A percentile compares a stretch with the other conserved stretches of the same genome.
phyloP scores from a whole-genome alignment of 2,329 filamentous ascomycete genomes.

The Cladosporium halotolerans region DNA sequence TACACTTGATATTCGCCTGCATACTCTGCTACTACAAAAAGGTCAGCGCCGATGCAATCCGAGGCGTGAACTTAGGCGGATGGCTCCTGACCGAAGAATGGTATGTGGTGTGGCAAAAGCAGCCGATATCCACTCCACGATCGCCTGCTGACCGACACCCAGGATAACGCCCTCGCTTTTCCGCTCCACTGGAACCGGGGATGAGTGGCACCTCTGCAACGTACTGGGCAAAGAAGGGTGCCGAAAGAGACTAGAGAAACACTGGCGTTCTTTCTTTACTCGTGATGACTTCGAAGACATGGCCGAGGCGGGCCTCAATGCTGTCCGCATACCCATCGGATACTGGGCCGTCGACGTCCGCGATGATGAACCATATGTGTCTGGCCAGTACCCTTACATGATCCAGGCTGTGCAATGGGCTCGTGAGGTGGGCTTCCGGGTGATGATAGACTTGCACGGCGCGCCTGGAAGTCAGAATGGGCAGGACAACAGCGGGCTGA shows the following conservation, averaged over 20 bases:
- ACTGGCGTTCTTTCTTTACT: slow-evolving; percentile 20
- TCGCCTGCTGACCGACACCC: background rate
- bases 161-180: slow-evolving; percentile 57
- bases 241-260: slow-evolving; percentile 15
- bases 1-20: background rate
- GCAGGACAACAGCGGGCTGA: slow-evolving; percentile 54
- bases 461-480: slow-evolving; percentile 53
- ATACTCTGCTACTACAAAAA: background rate
- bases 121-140: too few relatives aligned
- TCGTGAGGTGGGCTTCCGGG: slow-evolving; percentile 18
- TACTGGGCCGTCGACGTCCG: slow-evolving; percentile 23
- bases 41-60: slow-evolving; percentile 35
- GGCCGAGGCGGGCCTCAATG: slow-evolving; percentile 17
- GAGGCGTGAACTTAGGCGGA: slow-evolving; percentile 46
- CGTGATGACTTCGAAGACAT: slow-evolving; percentile 21
- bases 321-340: slow-evolving; percentile 22
- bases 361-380: slow-evolving; percentile 21
- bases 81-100: slow-evolving; percentile 42
- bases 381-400: slow-evolving; percentile 17
- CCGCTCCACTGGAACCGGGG: slow-evolving; percentile 13
- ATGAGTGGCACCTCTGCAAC: slow-evolving; percentile 23
- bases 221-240: slow-evolving; percentile 19
- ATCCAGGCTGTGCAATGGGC: slow-evolving; percentile 22
- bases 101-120: slow-evolving; percentile 1
- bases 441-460: slow-evolving; percentile 52